Percentiles rank a stretch among this genome's conserved stretches.
Evolutionary conservation across 371 early-diverging fungal genomes (phyloP).

Genomic region (Saksenaea oblongispora): DNA sequence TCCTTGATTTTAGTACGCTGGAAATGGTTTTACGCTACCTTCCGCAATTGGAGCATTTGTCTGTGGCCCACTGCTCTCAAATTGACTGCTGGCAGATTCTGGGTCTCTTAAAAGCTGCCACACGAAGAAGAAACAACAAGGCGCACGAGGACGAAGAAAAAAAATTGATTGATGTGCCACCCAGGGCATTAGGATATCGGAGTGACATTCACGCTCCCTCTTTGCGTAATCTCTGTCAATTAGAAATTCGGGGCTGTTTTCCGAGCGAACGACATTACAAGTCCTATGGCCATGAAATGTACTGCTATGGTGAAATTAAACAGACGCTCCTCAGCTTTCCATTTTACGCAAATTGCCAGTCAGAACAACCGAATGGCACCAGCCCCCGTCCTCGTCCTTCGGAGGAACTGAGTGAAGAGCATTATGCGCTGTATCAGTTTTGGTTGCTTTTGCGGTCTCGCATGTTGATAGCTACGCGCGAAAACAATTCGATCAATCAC

Average conservation of each 20-base stretch:
- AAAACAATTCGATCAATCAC: neutral
- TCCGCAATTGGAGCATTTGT: conserved; percentile 1
- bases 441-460: conserved; percentile 9
- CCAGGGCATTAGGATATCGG: neutral
- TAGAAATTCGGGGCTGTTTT: conserved; percentile 10
- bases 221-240: conserved; percentile 8
- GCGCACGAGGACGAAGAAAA: neutral
- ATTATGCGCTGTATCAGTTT: conserved; percentile 15
- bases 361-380: neutral
- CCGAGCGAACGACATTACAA: conserved; percentile 13
- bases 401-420: conserved; percentile 10
- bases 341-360: neutral
- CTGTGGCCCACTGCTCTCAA: conserved; percentile 3
- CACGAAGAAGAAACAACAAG: neutral
- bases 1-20: conserved; percentile 1
- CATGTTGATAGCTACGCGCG: neutral
- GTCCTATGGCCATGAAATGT: conserved; percentile 15
- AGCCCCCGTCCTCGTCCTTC: neutral
- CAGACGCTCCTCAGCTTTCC: neutral
- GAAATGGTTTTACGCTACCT: conserved; percentile 6
- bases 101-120: neutral
- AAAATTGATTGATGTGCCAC: neutral
- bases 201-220: neutral
- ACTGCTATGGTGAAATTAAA: conserved; percentile 10
- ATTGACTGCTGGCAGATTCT: conserved; percentile 14